A percentile compares a stretch with the other conserved stretches of the same genome.
phyloP scores from a whole-genome alignment of 202 grass and related monocot genomes.

The Panicum virgatum region DNA sequence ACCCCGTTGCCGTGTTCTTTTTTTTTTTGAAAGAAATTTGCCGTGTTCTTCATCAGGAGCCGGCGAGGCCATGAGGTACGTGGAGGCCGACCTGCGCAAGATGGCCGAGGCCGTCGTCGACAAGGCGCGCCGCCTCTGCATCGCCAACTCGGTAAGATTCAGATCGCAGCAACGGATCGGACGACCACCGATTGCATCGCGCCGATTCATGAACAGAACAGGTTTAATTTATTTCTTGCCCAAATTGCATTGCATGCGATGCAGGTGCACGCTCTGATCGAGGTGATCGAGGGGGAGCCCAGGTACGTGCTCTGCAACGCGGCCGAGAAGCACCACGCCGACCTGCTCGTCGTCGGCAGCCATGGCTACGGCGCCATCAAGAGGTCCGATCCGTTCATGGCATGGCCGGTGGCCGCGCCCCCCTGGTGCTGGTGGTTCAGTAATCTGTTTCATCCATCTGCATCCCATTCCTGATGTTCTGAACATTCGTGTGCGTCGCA shows the following conservation, averaged over 20 bases:
- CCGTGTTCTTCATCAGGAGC: too few species aligned
- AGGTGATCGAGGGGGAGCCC: constrained; percentile 66
- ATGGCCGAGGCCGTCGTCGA: constrained; percentile 49
- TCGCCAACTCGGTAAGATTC: constrained; percentile 45
- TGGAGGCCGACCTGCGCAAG: constrained; percentile 58
- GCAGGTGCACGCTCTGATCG: constrained; percentile 49
- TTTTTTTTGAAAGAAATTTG: too few species aligned
- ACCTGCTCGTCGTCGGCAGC: constrained; percentile 69
- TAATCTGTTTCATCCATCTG: too few species aligned
- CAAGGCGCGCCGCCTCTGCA: constrained; percentile 52
- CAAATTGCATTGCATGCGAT: too few species aligned
- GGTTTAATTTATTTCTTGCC: too few species aligned
- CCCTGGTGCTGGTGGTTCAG: too few species aligned
- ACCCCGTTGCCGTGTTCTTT: not conserved
- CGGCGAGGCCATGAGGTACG: constrained; percentile 53
- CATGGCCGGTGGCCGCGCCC: too few species aligned
- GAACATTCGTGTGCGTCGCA: not conserved
- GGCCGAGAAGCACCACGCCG: constrained; percentile 60
- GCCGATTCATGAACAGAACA: too few species aligned
- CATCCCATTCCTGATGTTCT: too few species aligned
- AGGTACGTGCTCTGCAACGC: constrained; percentile 59
- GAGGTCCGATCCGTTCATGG: constrained; percentile 15
- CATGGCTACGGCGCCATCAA: constrained; percentile 78
- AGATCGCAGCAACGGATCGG: too few species aligned
- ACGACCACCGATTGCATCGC: too few species aligned